These are phyloP conservation scores for Vanderwaltozyma verrucispora DNA, from an alignment of 805 yeast species.

Conservation along the genomic window DNA sequence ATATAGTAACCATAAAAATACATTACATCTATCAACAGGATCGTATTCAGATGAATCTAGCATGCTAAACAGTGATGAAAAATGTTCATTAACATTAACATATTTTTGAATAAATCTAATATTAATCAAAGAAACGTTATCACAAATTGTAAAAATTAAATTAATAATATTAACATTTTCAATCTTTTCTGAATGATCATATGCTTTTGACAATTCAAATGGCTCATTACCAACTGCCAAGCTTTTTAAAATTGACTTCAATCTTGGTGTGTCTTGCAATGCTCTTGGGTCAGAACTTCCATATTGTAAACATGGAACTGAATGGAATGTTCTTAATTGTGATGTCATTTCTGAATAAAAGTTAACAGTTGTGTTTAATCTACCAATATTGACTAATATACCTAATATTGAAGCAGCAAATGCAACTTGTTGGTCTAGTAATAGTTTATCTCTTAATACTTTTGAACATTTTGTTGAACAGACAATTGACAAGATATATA, in stretches of 20 bases:
- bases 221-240: slow-evolving; percentile 24
- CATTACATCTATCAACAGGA: slow-evolving; percentile 55
- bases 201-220: slow-evolving; percentile 51
- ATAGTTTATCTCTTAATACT: slow-evolving; percentile 66
- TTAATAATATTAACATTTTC: slow-evolving; percentile 57
- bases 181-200: slow-evolving; percentile 43
- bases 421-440: slow-evolving; percentile 51
- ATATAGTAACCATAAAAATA: slow-evolving; percentile 79
- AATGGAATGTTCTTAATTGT: slow-evolving; percentile 83
- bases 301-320: slow-evolving; percentile 78
- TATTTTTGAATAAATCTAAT: slow-evolving; percentile 19
- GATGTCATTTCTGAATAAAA: slow-evolving; percentile 94
- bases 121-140: slow-evolving; percentile 46
- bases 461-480: slow-evolving; percentile 76
- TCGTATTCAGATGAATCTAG: slow-evolving; percentile 52
- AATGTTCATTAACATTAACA: slow-evolving; percentile 28
- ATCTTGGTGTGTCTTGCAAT: slow-evolving; percentile 88
- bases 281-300: slow-evolving; percentile 46
- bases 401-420: slow-evolving; percentile 73
- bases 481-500: slow-evolving; percentile 73
- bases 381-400: slow-evolving; percentile 78
- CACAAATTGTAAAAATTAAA: slow-evolving; percentile 62
- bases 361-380: slow-evolving; percentile 91
- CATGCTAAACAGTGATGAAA: slow-evolving; percentile 48
- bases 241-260: slow-evolving; percentile 72